Evolutionary conservation across 768 basidiomycete genomes (phyloP).

Genomic region (Tephrocybe sp.): DNA sequence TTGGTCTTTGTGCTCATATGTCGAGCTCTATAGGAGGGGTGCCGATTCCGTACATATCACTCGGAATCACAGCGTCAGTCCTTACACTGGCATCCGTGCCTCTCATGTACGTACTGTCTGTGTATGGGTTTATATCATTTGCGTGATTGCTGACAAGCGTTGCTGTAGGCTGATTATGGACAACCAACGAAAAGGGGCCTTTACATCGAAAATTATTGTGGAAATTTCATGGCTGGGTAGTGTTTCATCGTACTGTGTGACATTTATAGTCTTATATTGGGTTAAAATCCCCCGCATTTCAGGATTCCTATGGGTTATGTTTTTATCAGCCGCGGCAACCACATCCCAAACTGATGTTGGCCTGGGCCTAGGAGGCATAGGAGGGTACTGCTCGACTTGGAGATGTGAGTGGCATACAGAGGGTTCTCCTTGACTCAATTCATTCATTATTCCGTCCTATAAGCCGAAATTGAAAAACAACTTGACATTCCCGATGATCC

Average conservation of each 20-base stretch:
- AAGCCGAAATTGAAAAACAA: too few relatives aligned
- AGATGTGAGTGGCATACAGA: slow-evolving; percentile 9
- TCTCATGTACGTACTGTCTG: slow-evolving; percentile 28
- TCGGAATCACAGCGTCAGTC: slow-evolving; percentile 32
- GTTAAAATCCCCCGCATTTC: too few relatives aligned
- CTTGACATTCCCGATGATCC: too few relatives aligned
- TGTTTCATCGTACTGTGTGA: not conserved
- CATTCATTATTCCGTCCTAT: too few relatives aligned
- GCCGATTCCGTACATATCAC: slow-evolving; percentile 29
- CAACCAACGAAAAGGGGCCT: slow-evolving; percentile 30
- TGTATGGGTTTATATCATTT: not conserved
- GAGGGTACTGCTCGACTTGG: too few relatives aligned
- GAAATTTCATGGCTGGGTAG: slow-evolving; percentile 37
- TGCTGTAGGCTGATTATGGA: slow-evolving; percentile 34
- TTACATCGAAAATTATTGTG: slow-evolving; percentile 38
- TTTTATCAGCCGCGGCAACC: slow-evolving; percentile 38
- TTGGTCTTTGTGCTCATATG: slow-evolving; percentile 24
- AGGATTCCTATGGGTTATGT: slow-evolving; percentile 46
- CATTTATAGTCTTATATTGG: too few relatives aligned
- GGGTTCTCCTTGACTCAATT: slow-evolving; percentile 17
- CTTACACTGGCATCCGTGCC: slow-evolving; percentile 40
- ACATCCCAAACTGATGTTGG: slow-evolving; percentile 25
- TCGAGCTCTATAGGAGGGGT: slow-evolving; percentile 19
- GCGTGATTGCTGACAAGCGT: not conserved
- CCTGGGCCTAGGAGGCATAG: too few relatives aligned